Conservation (phyloP, 306 rosid species). For the Neltuma alba region DNA sequence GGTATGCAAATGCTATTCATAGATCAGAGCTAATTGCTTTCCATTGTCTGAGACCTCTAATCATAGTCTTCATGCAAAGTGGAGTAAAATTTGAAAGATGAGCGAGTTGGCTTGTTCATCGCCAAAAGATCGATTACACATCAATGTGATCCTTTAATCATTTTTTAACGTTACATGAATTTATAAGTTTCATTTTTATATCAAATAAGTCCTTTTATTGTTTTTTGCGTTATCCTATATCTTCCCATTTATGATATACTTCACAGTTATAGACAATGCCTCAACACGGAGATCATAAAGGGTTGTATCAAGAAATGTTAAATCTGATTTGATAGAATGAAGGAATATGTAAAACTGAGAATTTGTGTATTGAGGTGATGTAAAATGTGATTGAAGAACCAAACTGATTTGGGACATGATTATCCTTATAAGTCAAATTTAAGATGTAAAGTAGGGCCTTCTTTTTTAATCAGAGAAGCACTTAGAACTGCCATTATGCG, state of each 20-base stretch:
- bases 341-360: background rate
- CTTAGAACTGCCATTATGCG: slow-evolving; percentile 5
- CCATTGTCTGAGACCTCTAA: slow-evolving; percentile 15
- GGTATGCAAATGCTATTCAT: slow-evolving; percentile 50
- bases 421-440: slow-evolving; percentile 9
- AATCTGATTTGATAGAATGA: background rate
- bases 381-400: background rate
- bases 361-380: background rate
- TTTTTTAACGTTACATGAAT: background rate
- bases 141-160: background rate
- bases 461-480: background rate
- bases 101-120: background rate
- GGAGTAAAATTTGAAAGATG: background rate
- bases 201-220: background rate
- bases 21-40: slow-evolving; percentile 7
- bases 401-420: background rate
- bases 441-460: background rate
- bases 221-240: background rate
- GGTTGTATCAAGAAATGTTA: background rate
- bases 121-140: background rate
- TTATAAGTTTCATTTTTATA: background rate
- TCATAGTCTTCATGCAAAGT: slow-evolving; percentile 10
- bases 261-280: background rate
- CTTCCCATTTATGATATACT: background rate
- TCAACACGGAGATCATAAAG: background rate